Conservation (phyloP, 2,329 filamentous ascomycete species). For the Neopestalotiopsis clavispora region DNA sequence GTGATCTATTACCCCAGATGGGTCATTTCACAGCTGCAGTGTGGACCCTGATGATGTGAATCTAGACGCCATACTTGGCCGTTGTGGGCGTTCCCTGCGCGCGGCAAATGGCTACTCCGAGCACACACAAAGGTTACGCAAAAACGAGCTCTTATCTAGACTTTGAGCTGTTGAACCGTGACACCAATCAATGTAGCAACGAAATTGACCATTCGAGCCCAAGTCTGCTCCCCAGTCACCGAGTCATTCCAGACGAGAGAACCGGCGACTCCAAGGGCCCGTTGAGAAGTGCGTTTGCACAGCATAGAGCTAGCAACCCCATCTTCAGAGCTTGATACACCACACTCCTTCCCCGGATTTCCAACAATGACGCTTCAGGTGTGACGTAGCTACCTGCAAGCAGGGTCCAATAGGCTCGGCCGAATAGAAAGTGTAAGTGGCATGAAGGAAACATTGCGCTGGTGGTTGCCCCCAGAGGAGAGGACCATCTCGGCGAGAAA, state of each 20-base stretch:
- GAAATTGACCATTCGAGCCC: background rate
- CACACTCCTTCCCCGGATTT: background rate
- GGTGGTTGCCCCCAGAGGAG: background rate
- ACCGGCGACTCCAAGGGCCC: background rate
- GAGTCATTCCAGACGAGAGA: background rate
- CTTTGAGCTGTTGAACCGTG: too few species aligned
- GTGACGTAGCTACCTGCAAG: conserved; percentile 6
- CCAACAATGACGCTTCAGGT: background rate
- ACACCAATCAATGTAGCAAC: background rate
- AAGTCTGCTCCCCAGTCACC: background rate
- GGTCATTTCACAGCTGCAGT: background rate
- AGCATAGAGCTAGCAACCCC: background rate
- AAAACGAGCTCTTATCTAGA: too few species aligned
- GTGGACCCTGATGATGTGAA: background rate
- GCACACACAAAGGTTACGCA: too few species aligned
- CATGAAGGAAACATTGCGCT: background rate
- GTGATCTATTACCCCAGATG: background rate
- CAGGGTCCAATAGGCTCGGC: conserved; percentile 7
- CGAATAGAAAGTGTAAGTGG: background rate
- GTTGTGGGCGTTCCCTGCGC: too few species aligned
- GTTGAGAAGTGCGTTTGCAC: background rate
- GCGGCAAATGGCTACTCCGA: too few species aligned
- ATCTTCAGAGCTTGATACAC: background rate
- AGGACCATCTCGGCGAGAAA: conserved; percentile 1
- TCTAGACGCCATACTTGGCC: background rate